Percentiles rank a stretch among this genome's conserved stretches.
Evolutionary conservation across 2,329 filamentous ascomycete species (phyloP).

Genomic region (Gremmenia infestans): DNA sequence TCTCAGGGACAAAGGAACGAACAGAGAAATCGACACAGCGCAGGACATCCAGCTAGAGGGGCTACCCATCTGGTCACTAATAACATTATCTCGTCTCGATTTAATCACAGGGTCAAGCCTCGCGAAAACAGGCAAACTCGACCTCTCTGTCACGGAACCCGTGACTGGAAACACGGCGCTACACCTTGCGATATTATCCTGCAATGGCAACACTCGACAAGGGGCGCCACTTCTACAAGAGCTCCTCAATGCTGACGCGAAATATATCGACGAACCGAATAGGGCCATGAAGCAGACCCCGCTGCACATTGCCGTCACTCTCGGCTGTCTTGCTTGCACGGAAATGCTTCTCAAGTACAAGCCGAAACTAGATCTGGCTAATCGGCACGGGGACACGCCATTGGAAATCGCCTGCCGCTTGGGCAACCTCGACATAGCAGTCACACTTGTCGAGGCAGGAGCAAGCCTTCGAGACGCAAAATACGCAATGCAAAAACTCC

Average conservation of each 20-base stretch:
- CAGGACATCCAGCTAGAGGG: not conserved
- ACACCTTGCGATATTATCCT: constrained; percentile 6
- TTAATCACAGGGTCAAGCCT: not conserved
- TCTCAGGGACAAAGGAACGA: not conserved
- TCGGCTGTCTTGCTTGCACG: constrained; percentile 1
- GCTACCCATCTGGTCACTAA: constrained; percentile 16
- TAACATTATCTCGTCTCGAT: not conserved
- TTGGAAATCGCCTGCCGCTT: constrained; percentile 7
- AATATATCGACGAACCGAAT: constrained; percentile 4
- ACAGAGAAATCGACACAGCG: not conserved
- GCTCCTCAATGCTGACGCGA: not conserved
- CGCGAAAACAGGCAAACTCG: not conserved
- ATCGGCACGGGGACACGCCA: constrained; percentile 10
- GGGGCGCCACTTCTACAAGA: constrained; percentile 2
- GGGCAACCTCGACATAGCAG: not conserved
- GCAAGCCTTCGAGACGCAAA: constrained; percentile 2
- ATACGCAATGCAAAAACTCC: constrained; percentile 6
- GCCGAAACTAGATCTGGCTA: constrained; percentile 7
- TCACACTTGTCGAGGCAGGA: constrained; percentile 12
- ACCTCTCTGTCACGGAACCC: constrained; percentile 7
- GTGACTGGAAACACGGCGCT: constrained; percentile 9
- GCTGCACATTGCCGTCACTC: constrained; percentile 13
- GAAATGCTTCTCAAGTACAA: constrained; percentile 10
- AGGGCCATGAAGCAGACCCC: constrained; percentile 8
- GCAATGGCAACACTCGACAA: not conserved